Evolutionary conservation across 305 asterid species (phyloP).

Genomic region (Fraxinus xanthoxyloides): DNA sequence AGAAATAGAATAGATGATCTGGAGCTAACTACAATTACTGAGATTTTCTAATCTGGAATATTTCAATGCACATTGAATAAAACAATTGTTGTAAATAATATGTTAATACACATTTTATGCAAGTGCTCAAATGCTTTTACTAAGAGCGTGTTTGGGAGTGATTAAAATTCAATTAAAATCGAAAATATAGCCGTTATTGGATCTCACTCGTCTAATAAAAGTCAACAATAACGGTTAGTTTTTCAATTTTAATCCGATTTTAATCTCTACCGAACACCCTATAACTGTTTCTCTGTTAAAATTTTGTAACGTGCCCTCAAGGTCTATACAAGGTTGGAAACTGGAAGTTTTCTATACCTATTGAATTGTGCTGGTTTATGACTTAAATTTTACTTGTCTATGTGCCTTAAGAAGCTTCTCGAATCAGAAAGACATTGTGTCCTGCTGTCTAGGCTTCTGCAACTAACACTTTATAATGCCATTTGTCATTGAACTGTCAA

Average conservation of each 20-base stretch:
- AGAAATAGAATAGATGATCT: constrained; percentile 13
- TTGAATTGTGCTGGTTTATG: neutral
- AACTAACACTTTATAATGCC: neutral
- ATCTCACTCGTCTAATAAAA: no score
- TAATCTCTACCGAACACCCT: no score
- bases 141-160: no score
- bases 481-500: neutral
- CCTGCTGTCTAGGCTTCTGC: neutral
- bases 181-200: no score
- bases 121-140: neutral
- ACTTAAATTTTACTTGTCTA: neutral
- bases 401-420: neutral
- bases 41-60: neutral
- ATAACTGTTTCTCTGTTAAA: neutral
- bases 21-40: neutral
- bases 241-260: no score
- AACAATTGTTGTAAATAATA: neutral
- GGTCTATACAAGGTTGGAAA: neutral
- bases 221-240: no score
- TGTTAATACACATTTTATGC: neutral
- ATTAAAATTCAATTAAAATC: no score
- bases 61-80: neutral
- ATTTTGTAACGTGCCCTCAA: neutral
- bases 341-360: neutral
- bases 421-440: neutral